A percentile compares a stretch with the other conserved stretches of the same genome.
These are phyloP conservation scores for Cenchrus purpureus DNA, from an alignment of 176 grass and related monocot genomes.

Conservation along the genomic window DNA sequence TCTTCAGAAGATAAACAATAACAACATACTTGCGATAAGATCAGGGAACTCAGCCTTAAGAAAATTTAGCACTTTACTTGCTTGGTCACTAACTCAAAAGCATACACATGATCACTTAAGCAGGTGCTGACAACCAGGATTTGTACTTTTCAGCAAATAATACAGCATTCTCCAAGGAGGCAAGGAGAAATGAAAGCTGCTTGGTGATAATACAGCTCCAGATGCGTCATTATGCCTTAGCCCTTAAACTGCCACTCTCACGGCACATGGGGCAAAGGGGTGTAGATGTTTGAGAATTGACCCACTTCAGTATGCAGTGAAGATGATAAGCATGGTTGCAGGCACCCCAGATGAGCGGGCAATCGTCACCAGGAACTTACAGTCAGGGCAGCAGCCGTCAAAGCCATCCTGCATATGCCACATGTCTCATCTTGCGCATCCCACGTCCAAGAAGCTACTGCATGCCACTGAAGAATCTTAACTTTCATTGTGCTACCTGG, in stretches of 20 bases:
- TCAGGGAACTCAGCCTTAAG: conserved; percentile 1
- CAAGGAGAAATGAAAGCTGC: not conserved
- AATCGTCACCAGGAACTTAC: conserved; percentile 90
- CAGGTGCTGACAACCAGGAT: not conserved
- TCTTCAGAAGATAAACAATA: conserved; percentile 18
- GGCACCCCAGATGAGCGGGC: conserved; percentile 77
- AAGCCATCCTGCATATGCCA: conserved; percentile 88
- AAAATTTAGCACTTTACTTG: conserved; percentile 19
- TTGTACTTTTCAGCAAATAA: conserved; percentile 1
- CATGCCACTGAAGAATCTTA: conserved; percentile 88
- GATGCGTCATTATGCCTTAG: conserved; percentile 32
- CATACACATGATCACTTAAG: not conserved
- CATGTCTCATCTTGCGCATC: conserved; percentile 81
- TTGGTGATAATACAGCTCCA: conserved; percentile 13
- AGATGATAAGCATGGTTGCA: conserved; percentile 86
- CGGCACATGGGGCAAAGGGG: conserved; percentile 93
- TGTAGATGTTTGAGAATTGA: conserved; percentile 80
- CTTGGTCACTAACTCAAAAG: not conserved
- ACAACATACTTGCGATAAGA: conserved; percentile 10
- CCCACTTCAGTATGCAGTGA: conserved; percentile 92
- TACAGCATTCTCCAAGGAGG: not conserved
- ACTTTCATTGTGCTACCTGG: conserved; percentile 68
- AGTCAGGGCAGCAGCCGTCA: conserved; percentile 85
- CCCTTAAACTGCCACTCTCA: conserved; percentile 93
- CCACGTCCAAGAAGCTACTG: conserved; percentile 87